These are phyloP conservation scores for Monilinia laxa DNA, from an alignment of 2,329 filamentous ascomycete species.

Conservation along the genomic window DNA sequence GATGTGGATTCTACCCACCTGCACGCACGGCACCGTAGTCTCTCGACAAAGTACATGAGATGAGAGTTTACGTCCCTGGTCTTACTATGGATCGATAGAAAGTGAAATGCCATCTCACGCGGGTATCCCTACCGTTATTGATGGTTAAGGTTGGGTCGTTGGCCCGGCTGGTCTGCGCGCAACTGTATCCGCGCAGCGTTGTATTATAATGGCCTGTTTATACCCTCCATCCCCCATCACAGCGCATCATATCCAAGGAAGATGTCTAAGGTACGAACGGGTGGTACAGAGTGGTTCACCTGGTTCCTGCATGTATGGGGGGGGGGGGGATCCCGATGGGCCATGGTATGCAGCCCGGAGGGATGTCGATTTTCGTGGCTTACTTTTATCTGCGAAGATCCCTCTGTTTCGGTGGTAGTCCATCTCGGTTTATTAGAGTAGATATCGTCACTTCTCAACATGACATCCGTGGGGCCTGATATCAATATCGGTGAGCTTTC, in stretches of 20 bases:
- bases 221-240: background rate
- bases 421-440: background rate
- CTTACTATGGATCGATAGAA: background rate
- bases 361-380: background rate
- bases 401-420: background rate
- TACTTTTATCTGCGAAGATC: background rate
- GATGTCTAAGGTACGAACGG: background rate
- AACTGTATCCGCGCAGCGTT: background rate
- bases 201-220: background rate
- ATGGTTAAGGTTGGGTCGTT: background rate
- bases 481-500: constrained; percentile 10
- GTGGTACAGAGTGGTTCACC: background rate
- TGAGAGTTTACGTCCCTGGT: background rate
- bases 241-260: background rate
- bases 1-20: constrained; percentile 1
- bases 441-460: background rate
- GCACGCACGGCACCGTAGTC: background rate
- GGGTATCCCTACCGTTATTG: background rate
- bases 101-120: background rate
- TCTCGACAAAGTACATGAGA: background rate
- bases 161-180: background rate
- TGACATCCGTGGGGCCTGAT: constrained; percentile 11
- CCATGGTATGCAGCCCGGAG: too few species aligned
- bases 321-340: background rate
- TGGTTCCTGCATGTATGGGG: background rate